phyloP scores from a whole-genome alignment of 129 eudicot genomes.

The Arctium lappa region DNA sequence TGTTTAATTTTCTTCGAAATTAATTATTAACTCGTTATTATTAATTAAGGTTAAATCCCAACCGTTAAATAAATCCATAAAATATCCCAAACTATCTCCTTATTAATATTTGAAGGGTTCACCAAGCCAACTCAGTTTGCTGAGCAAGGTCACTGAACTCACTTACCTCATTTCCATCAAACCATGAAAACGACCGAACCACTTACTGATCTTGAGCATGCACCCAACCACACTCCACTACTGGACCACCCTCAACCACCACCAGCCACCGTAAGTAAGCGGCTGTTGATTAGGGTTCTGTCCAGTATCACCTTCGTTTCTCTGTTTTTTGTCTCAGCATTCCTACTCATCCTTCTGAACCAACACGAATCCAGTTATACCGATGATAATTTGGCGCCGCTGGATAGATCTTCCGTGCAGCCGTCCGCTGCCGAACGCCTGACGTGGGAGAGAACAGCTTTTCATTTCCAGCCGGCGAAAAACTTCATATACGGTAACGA shows the following conservation, averaged over 20 bases:
- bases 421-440: conserved; percentile 37
- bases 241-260: conserved; percentile 29
- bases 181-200: conserved; percentile 29
- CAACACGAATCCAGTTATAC: background rate
- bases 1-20: too few species aligned
- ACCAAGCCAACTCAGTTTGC: background rate
- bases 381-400: conserved; percentile 23
- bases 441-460: conserved; percentile 79
- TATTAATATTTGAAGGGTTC: background rate
- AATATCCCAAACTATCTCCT: background rate
- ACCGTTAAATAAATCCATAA: background rate
- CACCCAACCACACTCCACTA: conserved; percentile 34
- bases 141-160: background rate
- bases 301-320: conserved; percentile 28
- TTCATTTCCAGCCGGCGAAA: conserved; percentile 77
- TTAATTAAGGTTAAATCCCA: background rate
- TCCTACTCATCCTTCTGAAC: conserved; percentile 6
- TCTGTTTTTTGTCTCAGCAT: conserved; percentile 13
- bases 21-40: too few species aligned
- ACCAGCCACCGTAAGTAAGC: conserved; percentile 11
- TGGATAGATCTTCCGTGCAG: conserved; percentile 36
- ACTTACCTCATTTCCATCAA: background rate
- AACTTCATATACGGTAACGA: conserved; percentile 81
- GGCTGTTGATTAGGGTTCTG: conserved; percentile 20
- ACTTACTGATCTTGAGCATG: conserved; percentile 33